Evolutionary conservation across 129 eudicot genomes (phyloP), one percentile per base, ranked within the genome.

Genomic region (Lonicera japonica): DNA sequence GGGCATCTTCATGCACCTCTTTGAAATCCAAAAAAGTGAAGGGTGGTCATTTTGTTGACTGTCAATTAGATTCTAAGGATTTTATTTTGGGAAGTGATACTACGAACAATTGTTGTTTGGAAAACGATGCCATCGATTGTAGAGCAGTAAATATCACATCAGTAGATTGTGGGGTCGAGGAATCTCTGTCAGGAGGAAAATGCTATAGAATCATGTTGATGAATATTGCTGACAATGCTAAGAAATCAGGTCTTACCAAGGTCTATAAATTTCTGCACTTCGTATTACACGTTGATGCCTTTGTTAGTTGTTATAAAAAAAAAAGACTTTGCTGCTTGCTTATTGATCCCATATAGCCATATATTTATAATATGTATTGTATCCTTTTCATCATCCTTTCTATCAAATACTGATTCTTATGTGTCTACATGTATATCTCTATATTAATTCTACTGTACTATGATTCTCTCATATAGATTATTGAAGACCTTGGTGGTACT

Each of bases 1-100:
- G 97, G 97, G 90, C 82, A 82, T 70, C 94, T 48, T 84, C 95
- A 11, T 60, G 58, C 52, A 83, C 95, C 65, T 91, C 97, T 34
- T 63, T 91, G 61, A 87, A 83, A 61, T 87, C 95, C 41, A 91
- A 91, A 61, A 91, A 85, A 74, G 89, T 91, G 47, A 87, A 87
- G 80, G 97, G 95, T n/a, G 59, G 87, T 40, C 90, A 82, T 73
- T 55, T 56, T 60, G 39, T 38, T 63, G 85, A 61, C 52, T 73
- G 80, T 56, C 76, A 77, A 48, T 75, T 70, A 55, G 75, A 72
- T 70, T 71, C 71, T 25, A 25, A 39, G 25, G 77, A 59, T 60
- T 73, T 73, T 73, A 67, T 48, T 19, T 50, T 20, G 2, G 9
- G 55, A 50, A 50, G 55, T 50, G 20, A 17, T 45, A 12, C 11